These are phyloP conservation scores for Suhomyces wounanorum DNA, from an alignment of 1,139 yeast species.

Conservation along the genomic window DNA sequence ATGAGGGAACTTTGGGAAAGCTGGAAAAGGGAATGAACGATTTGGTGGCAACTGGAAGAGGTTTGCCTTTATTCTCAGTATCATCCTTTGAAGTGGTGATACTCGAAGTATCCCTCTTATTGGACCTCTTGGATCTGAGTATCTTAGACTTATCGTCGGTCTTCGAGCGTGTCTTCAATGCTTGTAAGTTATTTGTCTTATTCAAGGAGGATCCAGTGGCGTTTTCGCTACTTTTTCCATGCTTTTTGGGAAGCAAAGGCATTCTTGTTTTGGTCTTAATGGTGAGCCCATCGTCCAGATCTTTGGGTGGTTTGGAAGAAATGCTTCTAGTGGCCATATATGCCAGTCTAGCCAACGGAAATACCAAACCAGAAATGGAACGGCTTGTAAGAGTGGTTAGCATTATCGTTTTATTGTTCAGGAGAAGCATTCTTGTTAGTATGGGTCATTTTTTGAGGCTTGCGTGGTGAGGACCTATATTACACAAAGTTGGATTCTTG, in stretches of 20 bases:
- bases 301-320: constrained; percentile 17
- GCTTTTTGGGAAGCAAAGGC: constrained; percentile 9
- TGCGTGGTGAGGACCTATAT: not conserved
- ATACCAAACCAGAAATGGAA: not conserved
- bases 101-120: constrained; percentile 1
- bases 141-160: constrained; percentile 5
- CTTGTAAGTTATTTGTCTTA: not conserved
- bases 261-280: constrained; percentile 10
- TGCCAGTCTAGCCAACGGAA: not conserved
- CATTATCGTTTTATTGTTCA: not conserved
- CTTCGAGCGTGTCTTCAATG: constrained; percentile 3
- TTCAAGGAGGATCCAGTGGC: not conserved
- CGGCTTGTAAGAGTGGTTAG: constrained; percentile 1
- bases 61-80: not conserved
- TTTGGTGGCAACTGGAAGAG: not conserved
- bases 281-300: constrained; percentile 9
- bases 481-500: not conserved
- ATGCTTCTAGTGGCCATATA: constrained; percentile 8
- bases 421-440: not conserved
- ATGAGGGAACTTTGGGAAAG: constrained; percentile 35
- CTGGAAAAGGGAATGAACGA: constrained; percentile 28
- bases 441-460: not conserved
- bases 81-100: not conserved
- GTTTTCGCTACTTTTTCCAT: constrained; percentile 1
- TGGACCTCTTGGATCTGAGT: constrained; percentile 2